These are phyloP conservation scores for Rhizodiscina lignyota DNA, from an alignment of 495 filamentous ascomycete genomes.

Conservation along the genomic window DNA sequence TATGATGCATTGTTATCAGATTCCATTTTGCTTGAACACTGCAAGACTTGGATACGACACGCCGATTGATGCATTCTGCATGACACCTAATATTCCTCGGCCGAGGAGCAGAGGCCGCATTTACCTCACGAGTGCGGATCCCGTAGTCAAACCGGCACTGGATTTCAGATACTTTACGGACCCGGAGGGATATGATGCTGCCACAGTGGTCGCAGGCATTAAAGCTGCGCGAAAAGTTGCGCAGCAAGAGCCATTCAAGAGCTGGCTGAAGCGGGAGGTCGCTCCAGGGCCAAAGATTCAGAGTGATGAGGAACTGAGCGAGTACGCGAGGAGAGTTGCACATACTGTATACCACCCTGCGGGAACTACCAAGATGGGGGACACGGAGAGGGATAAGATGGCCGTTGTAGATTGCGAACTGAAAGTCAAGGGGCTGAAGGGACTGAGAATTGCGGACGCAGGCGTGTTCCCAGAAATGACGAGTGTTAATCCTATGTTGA, in stretches of 20 bases:
- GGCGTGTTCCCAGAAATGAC: constrained; percentile 55
- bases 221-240: constrained; percentile 56
- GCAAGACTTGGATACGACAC: constrained; percentile 53
- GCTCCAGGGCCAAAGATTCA: constrained; percentile 53
- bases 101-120: constrained; percentile 58
- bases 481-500: constrained; percentile 51
- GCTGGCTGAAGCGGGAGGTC: constrained; percentile 67
- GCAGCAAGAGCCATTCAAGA: constrained; percentile 50
- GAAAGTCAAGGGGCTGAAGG: constrained; percentile 38
- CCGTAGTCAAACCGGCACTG: constrained; percentile 57
- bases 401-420: constrained; percentile 47
- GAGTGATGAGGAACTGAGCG: constrained; percentile 52
- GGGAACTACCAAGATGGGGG: constrained; percentile 78
- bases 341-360: constrained; percentile 81
- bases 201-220: constrained; percentile 64
- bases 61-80: constrained; percentile 69
- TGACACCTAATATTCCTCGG: constrained; percentile 80
- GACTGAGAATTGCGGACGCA: constrained; percentile 47
- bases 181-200: constrained; percentile 65
- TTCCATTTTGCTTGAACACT: constrained; percentile 48
- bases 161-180: constrained; percentile 87
- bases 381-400: constrained; percentile 40
- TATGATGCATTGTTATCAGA: constrained; percentile 91
- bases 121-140: constrained; percentile 55
- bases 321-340: constrained; percentile 58